Evolutionary conservation across 352 stramenopile genomes (phyloP).

Genomic region (Pythium apleroticum): DNA sequence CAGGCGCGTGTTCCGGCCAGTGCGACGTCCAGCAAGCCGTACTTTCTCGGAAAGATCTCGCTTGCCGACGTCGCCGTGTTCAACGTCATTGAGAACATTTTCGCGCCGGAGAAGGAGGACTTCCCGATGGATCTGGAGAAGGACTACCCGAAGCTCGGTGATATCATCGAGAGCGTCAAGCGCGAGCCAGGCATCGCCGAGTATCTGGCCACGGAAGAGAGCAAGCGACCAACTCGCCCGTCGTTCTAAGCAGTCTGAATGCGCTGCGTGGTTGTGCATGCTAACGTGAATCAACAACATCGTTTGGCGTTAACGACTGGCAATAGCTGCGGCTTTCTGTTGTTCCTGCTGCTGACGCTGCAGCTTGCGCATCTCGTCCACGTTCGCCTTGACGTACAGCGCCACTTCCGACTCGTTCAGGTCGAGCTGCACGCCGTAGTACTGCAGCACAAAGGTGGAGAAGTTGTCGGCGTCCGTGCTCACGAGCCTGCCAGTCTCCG

Average conservation of each 20-base stretch:
- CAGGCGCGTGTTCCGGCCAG: conserved; percentile 17
- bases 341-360: conserved; percentile 21
- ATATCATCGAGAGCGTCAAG: conserved; percentile 22
- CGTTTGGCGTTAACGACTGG: conserved; percentile 4
- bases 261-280: too few relatives aligned
- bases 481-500: conserved; percentile 57
- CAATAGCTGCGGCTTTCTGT: conserved; percentile 4
- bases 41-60: conserved; percentile 37
- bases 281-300: neutral
- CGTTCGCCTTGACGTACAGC: conserved; percentile 68
- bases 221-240: conserved; percentile 21
- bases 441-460: conserved; percentile 54
- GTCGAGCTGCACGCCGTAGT: conserved; percentile 69
- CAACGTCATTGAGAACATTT: conserved; percentile 36
- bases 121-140: conserved; percentile 33
- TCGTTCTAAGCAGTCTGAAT: conserved; percentile 6
- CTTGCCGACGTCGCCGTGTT: conserved; percentile 42
- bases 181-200: conserved; percentile 23
- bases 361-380: conserved; percentile 54
- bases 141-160: conserved; percentile 29
- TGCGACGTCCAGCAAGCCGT: conserved; percentile 18
- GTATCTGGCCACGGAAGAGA: conserved; percentile 21
- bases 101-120: conserved; percentile 28
- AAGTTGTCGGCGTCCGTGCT: conserved; percentile 66
- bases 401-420: conserved; percentile 59